Percentiles rank a stretch among this genome's conserved stretches.
Evolutionary conservation across 2,329 filamentous ascomycete genomes (phyloP).

Genomic region (Sphaerostilbella broomeana): DNA sequence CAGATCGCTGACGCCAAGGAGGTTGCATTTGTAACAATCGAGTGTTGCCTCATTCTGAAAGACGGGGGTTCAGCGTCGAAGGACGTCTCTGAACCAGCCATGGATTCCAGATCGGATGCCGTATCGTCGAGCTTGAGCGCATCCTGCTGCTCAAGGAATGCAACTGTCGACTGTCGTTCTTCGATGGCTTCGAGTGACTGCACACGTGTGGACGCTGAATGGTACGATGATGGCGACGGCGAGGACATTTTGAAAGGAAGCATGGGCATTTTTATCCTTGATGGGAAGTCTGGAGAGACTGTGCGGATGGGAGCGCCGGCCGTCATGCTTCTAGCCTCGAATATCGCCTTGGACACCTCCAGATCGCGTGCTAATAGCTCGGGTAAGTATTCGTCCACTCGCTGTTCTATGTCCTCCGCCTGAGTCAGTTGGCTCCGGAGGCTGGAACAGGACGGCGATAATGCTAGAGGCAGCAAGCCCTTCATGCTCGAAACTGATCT

Average conservation of each 20-base stretch:
- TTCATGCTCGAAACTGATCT: constrained; percentile 36
- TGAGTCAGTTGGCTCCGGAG: constrained; percentile 17
- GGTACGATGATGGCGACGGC: constrained; percentile 24
- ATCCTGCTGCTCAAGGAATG: constrained; percentile 25
- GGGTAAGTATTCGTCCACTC: constrained; percentile 41
- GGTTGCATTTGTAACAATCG: constrained; percentile 30
- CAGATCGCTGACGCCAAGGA: constrained; percentile 28
- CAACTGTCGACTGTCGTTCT: constrained; percentile 30
- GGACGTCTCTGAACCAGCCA: constrained; percentile 26
- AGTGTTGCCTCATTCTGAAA: constrained; percentile 28
- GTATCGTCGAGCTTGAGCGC: constrained; percentile 17
- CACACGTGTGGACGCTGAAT: constrained; percentile 24
- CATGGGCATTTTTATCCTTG: background rate
- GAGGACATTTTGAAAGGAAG: constrained; percentile 7
- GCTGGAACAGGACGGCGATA: constrained; percentile 24
- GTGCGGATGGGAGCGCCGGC: constrained; percentile 39
- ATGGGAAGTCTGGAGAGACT: background rate
- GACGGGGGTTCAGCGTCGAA: constrained; percentile 27
- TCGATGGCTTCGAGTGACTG: constrained; percentile 30
- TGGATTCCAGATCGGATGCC: constrained; percentile 29
- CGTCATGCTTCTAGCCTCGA: constrained; percentile 46
- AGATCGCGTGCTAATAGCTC: constrained; percentile 51
- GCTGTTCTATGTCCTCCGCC: constrained; percentile 24
- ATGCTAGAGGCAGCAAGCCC: constrained; percentile 30
- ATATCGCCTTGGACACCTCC: constrained; percentile 41